Evolutionary conservation across 2,329 filamentous ascomycete species (phyloP).

Genomic region (Epichloe coenophiala): DNA sequence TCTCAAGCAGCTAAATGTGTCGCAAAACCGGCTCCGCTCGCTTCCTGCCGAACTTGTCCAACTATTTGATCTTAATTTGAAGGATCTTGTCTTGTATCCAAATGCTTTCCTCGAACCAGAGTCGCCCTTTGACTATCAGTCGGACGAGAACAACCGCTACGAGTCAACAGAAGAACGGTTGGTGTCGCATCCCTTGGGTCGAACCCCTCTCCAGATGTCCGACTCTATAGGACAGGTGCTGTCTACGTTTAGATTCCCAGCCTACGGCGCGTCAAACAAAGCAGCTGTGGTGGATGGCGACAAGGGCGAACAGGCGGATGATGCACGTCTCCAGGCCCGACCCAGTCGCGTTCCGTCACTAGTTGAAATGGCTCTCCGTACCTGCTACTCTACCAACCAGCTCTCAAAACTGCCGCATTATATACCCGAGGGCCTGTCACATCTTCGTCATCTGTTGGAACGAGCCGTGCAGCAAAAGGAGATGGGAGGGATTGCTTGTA

Average conservation of each 20-base stretch:
- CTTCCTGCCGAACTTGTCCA: slow-evolving; percentile 51
- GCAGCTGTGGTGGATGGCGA: slow-evolving; percentile 11
- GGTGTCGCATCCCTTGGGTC: slow-evolving; percentile 14
- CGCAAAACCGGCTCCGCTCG: slow-evolving; percentile 46
- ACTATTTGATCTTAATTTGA: slow-evolving; percentile 37
- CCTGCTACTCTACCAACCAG: slow-evolving; percentile 30
- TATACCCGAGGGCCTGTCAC: slow-evolving; percentile 27
- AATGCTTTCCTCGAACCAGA: slow-evolving; percentile 45
- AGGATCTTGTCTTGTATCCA: slow-evolving; percentile 41
- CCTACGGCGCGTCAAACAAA: slow-evolving; percentile 8
- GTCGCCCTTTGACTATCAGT: not conserved
- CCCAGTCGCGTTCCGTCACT: slow-evolving; percentile 32
- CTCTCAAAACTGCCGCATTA: slow-evolving; percentile 28
- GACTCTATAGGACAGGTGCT: slow-evolving; percentile 16
- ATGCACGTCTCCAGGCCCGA: not conserved
- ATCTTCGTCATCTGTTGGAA: slow-evolving; percentile 27
- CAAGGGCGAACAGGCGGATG: slow-evolving; percentile 1
- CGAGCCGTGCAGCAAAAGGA: slow-evolving; percentile 28
- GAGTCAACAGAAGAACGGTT: slow-evolving; percentile 8
- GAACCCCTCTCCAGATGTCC: slow-evolving; percentile 19
- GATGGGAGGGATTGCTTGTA: slow-evolving; percentile 36
- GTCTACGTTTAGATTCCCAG: slow-evolving; percentile 18
- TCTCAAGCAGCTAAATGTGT: slow-evolving; percentile 50
- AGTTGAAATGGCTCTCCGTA: slow-evolving; percentile 34
- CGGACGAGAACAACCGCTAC: not conserved